Percentiles rank a stretch among this genome's conserved stretches.
Conservation (phyloP, 1,284 basidiomycete genomes). For the Malassezia nana region DNA sequence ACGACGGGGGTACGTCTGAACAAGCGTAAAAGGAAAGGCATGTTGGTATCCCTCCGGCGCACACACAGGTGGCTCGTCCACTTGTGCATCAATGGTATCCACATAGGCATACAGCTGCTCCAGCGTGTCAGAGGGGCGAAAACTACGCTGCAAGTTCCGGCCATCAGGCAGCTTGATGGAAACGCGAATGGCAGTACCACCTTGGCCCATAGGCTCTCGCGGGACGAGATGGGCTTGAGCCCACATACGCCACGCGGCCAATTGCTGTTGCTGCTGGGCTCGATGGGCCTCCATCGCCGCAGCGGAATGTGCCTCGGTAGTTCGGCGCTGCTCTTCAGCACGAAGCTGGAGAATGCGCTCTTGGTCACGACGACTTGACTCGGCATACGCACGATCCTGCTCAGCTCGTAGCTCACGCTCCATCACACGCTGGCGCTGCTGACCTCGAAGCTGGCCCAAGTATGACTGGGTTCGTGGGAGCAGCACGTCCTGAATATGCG, state of each 20-base stretch:
- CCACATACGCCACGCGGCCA: conserved; percentile 31
- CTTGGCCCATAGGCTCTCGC: conserved; percentile 17
- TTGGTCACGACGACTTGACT: conserved; percentile 27
- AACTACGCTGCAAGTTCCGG: conserved; percentile 25
- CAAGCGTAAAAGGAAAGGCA: conserved; percentile 28
- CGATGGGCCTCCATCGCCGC: not conserved
- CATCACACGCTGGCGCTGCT: conserved; percentile 25
- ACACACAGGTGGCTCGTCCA: conserved; percentile 5
- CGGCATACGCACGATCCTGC: conserved; percentile 36
- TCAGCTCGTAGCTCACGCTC: conserved; percentile 33
- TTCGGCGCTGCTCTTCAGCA: conserved; percentile 20
- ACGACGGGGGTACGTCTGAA: conserved; percentile 33
- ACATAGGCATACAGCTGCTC: conserved; percentile 32
- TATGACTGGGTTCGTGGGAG: conserved; percentile 29
- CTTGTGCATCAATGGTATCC: conserved; percentile 18
- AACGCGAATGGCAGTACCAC: conserved; percentile 17
- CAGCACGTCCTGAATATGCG: conserved; percentile 32
- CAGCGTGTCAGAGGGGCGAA: conserved; percentile 20
- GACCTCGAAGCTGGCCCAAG: conserved; percentile 26
- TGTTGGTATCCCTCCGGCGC: conserved; percentile 21
- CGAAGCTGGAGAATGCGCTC: conserved; percentile 24
- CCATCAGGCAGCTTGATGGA: conserved; percentile 36
- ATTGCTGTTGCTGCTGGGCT: not conserved
- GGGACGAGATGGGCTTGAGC: conserved; percentile 27
- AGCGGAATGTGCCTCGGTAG: conserved; percentile 13